These are phyloP conservation scores for Lipomyces sp. DNA, from an alignment of 805 yeast species.

Conservation along the genomic window DNA sequence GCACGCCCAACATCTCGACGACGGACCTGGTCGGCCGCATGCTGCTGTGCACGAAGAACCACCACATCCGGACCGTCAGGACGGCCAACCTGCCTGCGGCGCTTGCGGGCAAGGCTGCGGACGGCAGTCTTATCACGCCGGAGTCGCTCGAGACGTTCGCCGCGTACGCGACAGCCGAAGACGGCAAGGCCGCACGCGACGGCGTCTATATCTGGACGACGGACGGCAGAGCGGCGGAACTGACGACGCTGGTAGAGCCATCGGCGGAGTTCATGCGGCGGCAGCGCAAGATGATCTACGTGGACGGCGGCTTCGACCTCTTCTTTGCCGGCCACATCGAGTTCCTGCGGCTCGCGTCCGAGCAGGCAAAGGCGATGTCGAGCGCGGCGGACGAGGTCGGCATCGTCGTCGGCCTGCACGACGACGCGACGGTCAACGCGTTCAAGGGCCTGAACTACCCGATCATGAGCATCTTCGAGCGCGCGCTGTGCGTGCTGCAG, in stretches of 20 bases:
- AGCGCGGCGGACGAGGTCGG: slow-evolving; percentile 36
- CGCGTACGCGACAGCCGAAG: slow-evolving; percentile 58
- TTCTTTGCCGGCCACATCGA: slow-evolving; percentile 92
- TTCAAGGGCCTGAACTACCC: slow-evolving; percentile 67
- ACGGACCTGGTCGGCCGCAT: slow-evolving; percentile 92
- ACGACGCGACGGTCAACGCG: slow-evolving; percentile 54
- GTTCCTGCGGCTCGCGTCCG: slow-evolving; percentile 52
- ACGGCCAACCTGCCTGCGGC: slow-evolving; percentile 13
- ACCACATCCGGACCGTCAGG: slow-evolving; percentile 48
- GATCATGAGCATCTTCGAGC: slow-evolving; percentile 82
- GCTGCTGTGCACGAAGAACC: slow-evolving; percentile 58
- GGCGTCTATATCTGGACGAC: slow-evolving; percentile 51
- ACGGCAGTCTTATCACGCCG: slow-evolving; percentile 32
- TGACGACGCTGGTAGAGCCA: slow-evolving; percentile 31
- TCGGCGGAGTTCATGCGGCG: slow-evolving; percentile 1
- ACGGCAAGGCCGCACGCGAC: slow-evolving; percentile 58
- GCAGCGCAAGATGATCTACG: slow-evolving; percentile 44
- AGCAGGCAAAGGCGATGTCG: slow-evolving; percentile 39
- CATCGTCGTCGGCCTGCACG: slow-evolving; percentile 66
- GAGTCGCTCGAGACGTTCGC: slow-evolving; percentile 46
- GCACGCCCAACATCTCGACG: slow-evolving; percentile 92
- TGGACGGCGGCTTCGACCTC: slow-evolving; percentile 85
- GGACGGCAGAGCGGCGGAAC: slow-evolving; percentile 35
- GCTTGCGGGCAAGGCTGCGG: neutral
- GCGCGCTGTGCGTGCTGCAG: slow-evolving; percentile 83